Percentiles rank a stretch among this genome's conserved stretches.
Conservation (phyloP, 1,139 yeast genomes). For the Geotrichum aggregatum region DNA sequence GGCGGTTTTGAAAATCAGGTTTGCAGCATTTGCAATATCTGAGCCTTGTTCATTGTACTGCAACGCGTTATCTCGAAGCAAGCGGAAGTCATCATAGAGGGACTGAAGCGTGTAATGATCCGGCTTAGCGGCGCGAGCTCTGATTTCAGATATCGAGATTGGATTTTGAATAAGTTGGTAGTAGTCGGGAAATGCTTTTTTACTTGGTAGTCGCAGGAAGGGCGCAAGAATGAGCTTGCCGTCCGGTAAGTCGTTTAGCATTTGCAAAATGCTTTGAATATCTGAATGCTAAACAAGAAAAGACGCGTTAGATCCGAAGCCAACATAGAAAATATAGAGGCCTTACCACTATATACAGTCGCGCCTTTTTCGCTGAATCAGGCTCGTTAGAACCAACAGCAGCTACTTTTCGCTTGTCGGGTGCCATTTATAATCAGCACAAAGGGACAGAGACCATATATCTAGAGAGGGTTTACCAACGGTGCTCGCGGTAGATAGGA, state of each 20-base stretch:
- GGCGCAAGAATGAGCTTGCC: constrained; percentile 43
- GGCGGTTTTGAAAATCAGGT: constrained; percentile 49
- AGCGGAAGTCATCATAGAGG: constrained; percentile 61
- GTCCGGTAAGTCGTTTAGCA: background rate
- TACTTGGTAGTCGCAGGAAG: constrained; percentile 66
- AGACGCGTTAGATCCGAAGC: background rate
- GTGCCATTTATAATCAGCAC: background rate
- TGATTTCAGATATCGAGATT: constrained; percentile 61
- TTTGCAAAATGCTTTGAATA: background rate
- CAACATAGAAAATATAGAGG: background rate
- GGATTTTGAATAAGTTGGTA: constrained; percentile 62
- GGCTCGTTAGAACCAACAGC: background rate
- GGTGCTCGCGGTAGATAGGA: background rate
- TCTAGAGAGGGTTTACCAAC: background rate
- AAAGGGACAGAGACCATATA: too few species aligned
- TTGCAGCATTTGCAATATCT: constrained; percentile 67
- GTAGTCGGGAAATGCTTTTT: constrained; percentile 75
- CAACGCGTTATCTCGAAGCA: constrained; percentile 72
- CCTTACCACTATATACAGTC: background rate
- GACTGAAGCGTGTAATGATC: constrained; percentile 54
- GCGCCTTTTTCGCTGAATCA: background rate
- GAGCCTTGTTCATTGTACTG: constrained; percentile 82
- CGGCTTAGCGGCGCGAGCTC: constrained; percentile 49
- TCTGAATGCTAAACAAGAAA: background rate
- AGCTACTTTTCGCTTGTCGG: background rate